Evolutionary conservation across 148 eudicot species (phyloP).

Genomic region (Chenopodium quinoa): DNA sequence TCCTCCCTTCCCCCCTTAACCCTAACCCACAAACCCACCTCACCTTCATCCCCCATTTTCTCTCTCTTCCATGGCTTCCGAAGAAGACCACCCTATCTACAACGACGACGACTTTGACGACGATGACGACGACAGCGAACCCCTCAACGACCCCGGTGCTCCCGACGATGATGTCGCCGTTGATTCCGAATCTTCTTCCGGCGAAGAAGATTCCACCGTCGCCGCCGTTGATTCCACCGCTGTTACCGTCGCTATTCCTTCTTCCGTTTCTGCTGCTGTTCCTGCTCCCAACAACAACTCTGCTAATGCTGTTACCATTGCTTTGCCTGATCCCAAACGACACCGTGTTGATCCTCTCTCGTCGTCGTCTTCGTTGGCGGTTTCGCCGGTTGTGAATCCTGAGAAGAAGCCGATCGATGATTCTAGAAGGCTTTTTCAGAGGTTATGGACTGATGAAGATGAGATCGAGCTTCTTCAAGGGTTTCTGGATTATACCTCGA

Average conservation of each 20-base stretch:
- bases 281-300: conserved; percentile 12
- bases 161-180: conserved; percentile 35
- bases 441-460: conserved; percentile 89
- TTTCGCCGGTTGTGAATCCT: conserved; percentile 14
- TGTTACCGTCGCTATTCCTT: conserved; percentile 20
- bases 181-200: conserved; percentile 36
- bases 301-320: conserved; percentile 19
- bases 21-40: background rate
- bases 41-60: background rate
- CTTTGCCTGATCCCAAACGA: conserved; percentile 36
- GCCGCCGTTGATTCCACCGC: conserved; percentile 18
- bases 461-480: conserved; percentile 92
- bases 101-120: conserved; percentile 51
- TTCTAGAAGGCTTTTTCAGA: conserved; percentile 68
- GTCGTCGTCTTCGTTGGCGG: background rate
- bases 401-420: conserved; percentile 59
- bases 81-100: conserved; percentile 34
- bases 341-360: conserved; percentile 17
- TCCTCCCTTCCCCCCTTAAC: background rate
- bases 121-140: conserved; percentile 47
- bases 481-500: conserved; percentile 56
- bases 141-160: conserved; percentile 35
- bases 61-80: conserved; percentile 23
- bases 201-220: conserved; percentile 16
- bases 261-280: conserved; percentile 6